Evolutionary conservation across 345 rosid genomes (phyloP).

Genomic region (Brassica rapa): DNA sequence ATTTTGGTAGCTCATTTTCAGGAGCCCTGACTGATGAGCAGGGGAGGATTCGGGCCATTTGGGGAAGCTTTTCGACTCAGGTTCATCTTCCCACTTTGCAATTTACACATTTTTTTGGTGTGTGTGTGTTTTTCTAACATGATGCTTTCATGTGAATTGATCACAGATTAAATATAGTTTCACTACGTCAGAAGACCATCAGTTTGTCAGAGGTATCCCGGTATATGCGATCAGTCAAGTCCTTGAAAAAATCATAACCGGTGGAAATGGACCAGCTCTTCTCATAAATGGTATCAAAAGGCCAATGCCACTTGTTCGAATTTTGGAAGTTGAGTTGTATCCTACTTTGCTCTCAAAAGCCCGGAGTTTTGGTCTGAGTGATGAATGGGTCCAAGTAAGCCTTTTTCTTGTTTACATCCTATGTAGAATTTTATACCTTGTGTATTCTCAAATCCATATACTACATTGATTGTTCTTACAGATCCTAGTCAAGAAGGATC

Average conservation of each 20-base stretch:
- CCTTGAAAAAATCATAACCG: constrained; percentile 68
- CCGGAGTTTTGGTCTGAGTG: constrained; percentile 82
- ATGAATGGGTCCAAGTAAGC: constrained; percentile 81
- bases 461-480: constrained; percentile 33
- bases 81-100: constrained; percentile 44
- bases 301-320: constrained; percentile 86
- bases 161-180: constrained; percentile 72
- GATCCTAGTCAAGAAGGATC: constrained; percentile 88
- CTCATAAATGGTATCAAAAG: constrained; percentile 82
- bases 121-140: neutral
- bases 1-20: constrained; percentile 94
- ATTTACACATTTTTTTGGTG: neutral
- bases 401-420: constrained; percentile 9
- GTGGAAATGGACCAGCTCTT: constrained; percentile 69
- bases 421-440: neutral
- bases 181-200: constrained; percentile 86
- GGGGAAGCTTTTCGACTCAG: constrained; percentile 99
- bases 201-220: constrained; percentile 89
- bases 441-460: neutral
- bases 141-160: constrained; percentile 20
- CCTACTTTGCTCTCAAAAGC: constrained; percentile 95
- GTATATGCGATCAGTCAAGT: constrained; percentile 68
- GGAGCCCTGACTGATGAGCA: constrained; percentile 90
- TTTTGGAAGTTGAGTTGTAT: constrained; percentile 88
- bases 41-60: constrained; percentile 86